Evolutionary conservation across 345 rosid species (phyloP), one percentile per base, ranked within the genome.

Genomic region (Acer negundo): DNA sequence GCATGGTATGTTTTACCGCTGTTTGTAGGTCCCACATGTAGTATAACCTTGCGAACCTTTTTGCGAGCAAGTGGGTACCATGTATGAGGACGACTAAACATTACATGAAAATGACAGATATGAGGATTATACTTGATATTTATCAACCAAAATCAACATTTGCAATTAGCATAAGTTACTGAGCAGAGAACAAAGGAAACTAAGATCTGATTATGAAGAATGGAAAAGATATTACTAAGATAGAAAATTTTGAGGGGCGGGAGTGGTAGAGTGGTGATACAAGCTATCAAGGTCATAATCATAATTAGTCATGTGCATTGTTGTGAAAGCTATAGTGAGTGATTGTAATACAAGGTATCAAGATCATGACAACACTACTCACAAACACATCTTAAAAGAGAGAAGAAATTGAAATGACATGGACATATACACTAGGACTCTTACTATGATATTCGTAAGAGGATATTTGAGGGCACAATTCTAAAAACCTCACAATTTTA

Each of bases 1-100:
- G 98, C 97, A 8, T 86, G 89, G 77, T 93, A 80, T 22, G 98
- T 93, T 85, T 95, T 95, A 49, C 98, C 98, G 80, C 98, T 95
- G 62, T 95, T 95, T 23, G 98, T 95, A 0, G 98, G 98, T 2
- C 98, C 98, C 38, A 95, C 95, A 65, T 95, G 98, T 79, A 95
- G 85, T 80, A 90, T 66, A 78, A 95, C 90, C 82, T 90, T 93
- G 31, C 98, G 97, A 44, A 77, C 85, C 88, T 89, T 93, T 80
- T 69, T 93, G 46, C 98, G 88, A 69, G 98, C 98, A 28, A 62
- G 70, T 12, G 97, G 98, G 77, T 93, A 95, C 97, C 98, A 95
- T 72, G 86, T 82, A 81, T 93, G 95, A 77, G 98, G 98, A 79
- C 86, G 82, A 17, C 98, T 95, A 75, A 76, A 76, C 78, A 76